Base-by-base conservation (phyloP, 139 green algal genomes). In the Chlorella sorokiniana region DNA sequence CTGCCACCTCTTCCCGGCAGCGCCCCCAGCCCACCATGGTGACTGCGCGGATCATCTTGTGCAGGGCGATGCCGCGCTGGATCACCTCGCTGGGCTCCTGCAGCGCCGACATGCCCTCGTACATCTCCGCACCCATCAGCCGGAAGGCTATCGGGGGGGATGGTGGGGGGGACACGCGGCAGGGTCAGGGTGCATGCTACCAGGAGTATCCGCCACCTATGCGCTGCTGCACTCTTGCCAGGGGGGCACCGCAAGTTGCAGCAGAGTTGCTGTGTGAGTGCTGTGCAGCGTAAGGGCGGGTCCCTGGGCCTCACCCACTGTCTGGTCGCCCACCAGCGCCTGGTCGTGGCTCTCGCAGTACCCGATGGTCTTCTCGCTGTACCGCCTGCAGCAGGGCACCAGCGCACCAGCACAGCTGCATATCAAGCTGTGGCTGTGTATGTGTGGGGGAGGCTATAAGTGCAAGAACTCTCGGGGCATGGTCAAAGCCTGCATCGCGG, bases 341-440 rank as follows among this genome's bases (percentile, higher is more conserved):
- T 98, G 95, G 87, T 98, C 93, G 81, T 98, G 95, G 71, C 79
- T 90, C 87, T 98, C 93, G 3, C 88, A 88, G 83, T 98, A 98
- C 4, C 85, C 93, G 40, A 98, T 88, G 4, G 91, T 97, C 37
- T 85, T 82, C 84, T 98, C 95, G 0, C 83, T 90, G 87, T 93
- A 95, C 3, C 95, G 81, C 72, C 94, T 89, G 79, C 35, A 74
- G 22, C 7, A 22, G 70, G 48, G 16, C 10, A 48, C 38, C 31
- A 18, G 62, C 10, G 16, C 65, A 72, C 22, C 6, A 29, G 59
- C 27, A 29, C n/a, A 22, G 61, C n/a, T 41, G 61, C 61, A 7
- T 4, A 18, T 4, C 22, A 64, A 35, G 20, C n/a, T n/a, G n/a
- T n/a, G n/a, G n/a, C n/a, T n/a, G n/a, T n/a, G n/a, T n/a, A n/a